These are phyloP conservation scores for Xylariaceae sp. DNA, from an alignment of 2,329 filamentous ascomycete genomes.

Conservation along the genomic window DNA sequence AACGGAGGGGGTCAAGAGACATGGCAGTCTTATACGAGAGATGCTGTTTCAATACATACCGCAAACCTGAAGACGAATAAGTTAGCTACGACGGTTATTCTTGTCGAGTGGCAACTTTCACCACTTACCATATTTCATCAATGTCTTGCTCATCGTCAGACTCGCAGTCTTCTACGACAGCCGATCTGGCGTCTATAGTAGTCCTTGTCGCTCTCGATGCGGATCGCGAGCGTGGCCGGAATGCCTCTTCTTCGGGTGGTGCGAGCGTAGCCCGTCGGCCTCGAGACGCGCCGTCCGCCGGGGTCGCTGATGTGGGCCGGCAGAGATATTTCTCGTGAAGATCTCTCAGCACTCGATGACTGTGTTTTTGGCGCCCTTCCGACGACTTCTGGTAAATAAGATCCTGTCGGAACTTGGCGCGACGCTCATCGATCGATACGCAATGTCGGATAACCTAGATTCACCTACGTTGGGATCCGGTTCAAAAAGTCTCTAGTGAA, in stretches of 20 bases:
- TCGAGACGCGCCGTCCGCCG: slow-evolving; percentile 9
- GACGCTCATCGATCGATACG: slow-evolving; percentile 64
- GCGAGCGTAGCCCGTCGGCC: slow-evolving; percentile 20
- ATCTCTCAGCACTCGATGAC: slow-evolving; percentile 21
- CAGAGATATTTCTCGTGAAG: slow-evolving; percentile 36
- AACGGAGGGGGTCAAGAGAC: too few species aligned
- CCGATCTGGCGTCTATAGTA: slow-evolving; percentile 29
- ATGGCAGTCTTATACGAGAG: not conserved
- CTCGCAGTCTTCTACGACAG: slow-evolving; percentile 35
- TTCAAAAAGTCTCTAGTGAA: not conserved
- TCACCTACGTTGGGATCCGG: not conserved
- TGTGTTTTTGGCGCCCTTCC: slow-evolving; percentile 19
- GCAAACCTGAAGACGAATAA: slow-evolving; percentile 47
- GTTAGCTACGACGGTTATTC: slow-evolving; percentile 6
- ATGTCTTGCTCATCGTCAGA: slow-evolving; percentile 61
- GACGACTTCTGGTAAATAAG: slow-evolving; percentile 51
- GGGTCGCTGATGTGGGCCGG: slow-evolving; percentile 14
- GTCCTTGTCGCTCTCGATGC: slow-evolving; percentile 27
- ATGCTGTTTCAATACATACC: slow-evolving; percentile 8
- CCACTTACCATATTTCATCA: slow-evolving; percentile 61
- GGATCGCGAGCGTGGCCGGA: slow-evolving; percentile 33
- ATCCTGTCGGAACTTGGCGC: slow-evolving; percentile 68
- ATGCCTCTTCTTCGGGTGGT: slow-evolving; percentile 28
- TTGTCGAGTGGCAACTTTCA: not conserved
- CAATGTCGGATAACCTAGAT: slow-evolving; percentile 58